Base-by-base conservation (phyloP, 2,329 filamentous ascomycete genomes). In the Dothistroma septosporum region DNA sequence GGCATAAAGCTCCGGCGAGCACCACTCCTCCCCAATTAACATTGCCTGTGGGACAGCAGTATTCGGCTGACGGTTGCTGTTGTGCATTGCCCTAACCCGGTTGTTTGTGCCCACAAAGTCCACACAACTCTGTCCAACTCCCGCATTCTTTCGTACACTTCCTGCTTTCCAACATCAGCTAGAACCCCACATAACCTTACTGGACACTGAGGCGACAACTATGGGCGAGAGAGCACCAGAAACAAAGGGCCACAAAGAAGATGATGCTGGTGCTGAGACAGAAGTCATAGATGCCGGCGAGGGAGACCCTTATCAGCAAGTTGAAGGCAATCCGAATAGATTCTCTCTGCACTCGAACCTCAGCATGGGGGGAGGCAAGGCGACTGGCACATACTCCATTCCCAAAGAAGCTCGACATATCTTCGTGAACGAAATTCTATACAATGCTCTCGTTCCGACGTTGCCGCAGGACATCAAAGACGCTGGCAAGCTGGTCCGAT, bases 401-500 rank as follows among this genome's bases (percentile, higher is more conserved):
- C 63, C 63, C 1, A 50, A 53, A 35, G 64, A 68, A 54, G 61
- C 67, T 4, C 41, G 63, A n/a, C 67, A 67, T 19, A 60, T 77
- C 7, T 70, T 76, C 41, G 56, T 71, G 5, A 62, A 77, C n/a
- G 78, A 78, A 11, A 77, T 81, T 24, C 58, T 82, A 12, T 68
- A 73, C 2, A 81, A 80, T 61, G 70, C 76, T 0, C 70, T 79
- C 12, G 73, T 80, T 5, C 71, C 73, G 19, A 66, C 70, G 19
- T 62, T 79, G 1, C 79, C 77, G 0, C 31, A 58, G 24, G 76
- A 76, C 11, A 71, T 76, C 47, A 60, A 71, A 55, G 70, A 75
- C 65, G 74, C 74, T 53, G 74, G 71, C 8, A 70, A 73, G 81
- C 47, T 70, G 65, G 56, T 65, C 21, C 16, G 41, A 0, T 83